Conservation (phyloP, 2,329 filamentous ascomycete genomes). For the Aspergillus terreus region DNA sequence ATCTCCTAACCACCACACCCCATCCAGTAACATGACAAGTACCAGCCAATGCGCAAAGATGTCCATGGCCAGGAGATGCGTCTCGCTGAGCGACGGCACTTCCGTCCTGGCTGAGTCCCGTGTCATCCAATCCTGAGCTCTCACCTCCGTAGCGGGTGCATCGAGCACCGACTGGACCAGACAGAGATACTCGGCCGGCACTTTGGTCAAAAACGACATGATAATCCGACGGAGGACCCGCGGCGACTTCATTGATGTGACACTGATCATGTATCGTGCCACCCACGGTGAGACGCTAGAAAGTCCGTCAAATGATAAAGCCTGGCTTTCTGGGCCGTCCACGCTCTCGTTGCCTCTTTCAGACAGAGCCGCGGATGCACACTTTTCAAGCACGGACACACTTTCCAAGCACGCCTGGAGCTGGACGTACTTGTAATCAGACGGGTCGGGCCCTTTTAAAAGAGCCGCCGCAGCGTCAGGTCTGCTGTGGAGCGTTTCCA, state of each 20-base stretch:
- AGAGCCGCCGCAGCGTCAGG: slow-evolving; percentile 6
- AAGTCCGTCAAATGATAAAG: background rate
- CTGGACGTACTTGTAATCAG: background rate
- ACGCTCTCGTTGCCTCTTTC: background rate
- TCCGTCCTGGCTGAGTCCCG: slow-evolving; percentile 2
- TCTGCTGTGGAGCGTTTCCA: slow-evolving; percentile 9
- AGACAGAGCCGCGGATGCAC: slow-evolving; percentile 18
- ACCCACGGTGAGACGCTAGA: slow-evolving; percentile 34
- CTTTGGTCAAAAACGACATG: slow-evolving; percentile 42
- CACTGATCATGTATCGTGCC: slow-evolving; percentile 31
- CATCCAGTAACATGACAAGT: slow-evolving; percentile 26
- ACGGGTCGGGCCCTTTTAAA: slow-evolving; percentile 1
- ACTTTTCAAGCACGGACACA: slow-evolving; percentile 16
- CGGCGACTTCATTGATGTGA: slow-evolving; percentile 31
- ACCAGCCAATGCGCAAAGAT: slow-evolving; percentile 33
- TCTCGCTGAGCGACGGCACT: slow-evolving; percentile 3
- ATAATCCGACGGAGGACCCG: slow-evolving; percentile 35
- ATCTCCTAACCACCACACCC: slow-evolving; percentile 33
- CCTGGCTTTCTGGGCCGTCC: background rate
- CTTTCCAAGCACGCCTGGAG: slow-evolving; percentile 16
- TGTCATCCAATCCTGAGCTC: slow-evolving; percentile 1
- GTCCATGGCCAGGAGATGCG: slow-evolving; percentile 19
- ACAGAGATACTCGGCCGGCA: slow-evolving; percentile 29
- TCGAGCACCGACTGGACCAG: slow-evolving; percentile 34
- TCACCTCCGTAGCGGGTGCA: background rate